Evolutionary conservation across 1,284 basidiomycete species (phyloP).

Genomic region (Rhodotorula sp.): DNA sequence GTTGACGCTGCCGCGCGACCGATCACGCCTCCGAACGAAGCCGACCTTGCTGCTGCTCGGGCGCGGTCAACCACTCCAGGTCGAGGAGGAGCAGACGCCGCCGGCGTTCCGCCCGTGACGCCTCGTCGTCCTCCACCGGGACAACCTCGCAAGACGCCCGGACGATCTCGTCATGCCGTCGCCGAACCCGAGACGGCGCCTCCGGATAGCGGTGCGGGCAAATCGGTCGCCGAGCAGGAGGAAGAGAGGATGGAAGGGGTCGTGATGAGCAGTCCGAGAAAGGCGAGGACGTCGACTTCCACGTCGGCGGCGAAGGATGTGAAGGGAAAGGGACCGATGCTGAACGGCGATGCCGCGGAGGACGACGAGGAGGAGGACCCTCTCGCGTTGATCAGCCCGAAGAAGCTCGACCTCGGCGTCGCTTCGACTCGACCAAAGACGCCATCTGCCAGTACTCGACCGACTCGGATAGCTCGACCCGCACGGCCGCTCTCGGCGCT

Average conservation of each 20-base stretch:
- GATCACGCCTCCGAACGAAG: slow-evolving; percentile 31
- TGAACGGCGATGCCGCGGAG: not conserved
- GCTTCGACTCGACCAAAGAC: slow-evolving; percentile 9
- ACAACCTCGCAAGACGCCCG: slow-evolving; percentile 40
- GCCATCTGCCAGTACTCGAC: slow-evolving; percentile 8
- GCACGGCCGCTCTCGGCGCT: slow-evolving; percentile 29
- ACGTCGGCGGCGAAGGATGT: not conserved
- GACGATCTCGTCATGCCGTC: slow-evolving; percentile 29
- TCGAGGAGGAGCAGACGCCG: not conserved
- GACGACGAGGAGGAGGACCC: slow-evolving; percentile 22
- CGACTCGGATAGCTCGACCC: slow-evolving; percentile 33
- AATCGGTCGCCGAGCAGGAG: slow-evolving; percentile 1
- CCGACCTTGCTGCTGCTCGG: slow-evolving; percentile 11
- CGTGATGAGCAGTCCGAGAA: slow-evolving; percentile 13
- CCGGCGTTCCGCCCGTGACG: slow-evolving; percentile 9
- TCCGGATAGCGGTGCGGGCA: not conserved
- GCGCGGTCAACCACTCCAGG: not conserved
- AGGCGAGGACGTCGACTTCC: not conserved
- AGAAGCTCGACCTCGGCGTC: slow-evolving; percentile 8
- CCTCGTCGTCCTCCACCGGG: slow-evolving; percentile 26
- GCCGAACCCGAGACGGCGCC: slow-evolving; percentile 29
- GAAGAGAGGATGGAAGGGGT: slow-evolving; percentile 32
- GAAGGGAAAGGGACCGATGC: slow-evolving; percentile 4
- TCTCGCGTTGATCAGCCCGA: slow-evolving; percentile 11
- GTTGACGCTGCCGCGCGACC: too few relatives aligned